Base-by-base conservation (phyloP, 768 basidiomycete genomes). In the Ephemerocybe angulata region DNA sequence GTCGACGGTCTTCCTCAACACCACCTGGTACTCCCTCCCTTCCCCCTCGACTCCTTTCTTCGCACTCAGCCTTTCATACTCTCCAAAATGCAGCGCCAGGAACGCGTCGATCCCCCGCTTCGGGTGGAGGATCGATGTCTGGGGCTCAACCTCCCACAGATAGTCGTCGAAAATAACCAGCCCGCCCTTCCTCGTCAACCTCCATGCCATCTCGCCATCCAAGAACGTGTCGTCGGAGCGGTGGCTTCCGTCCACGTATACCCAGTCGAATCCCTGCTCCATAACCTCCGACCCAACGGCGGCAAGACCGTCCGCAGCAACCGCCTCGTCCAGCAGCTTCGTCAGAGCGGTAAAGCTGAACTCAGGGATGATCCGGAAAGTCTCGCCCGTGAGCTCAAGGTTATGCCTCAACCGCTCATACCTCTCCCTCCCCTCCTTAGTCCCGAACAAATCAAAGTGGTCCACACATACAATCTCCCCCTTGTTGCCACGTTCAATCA, bases 151-250 rank as follows among this genome's bases (percentile, higher is more conserved):
- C 27, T 74, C 62, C 83, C 82, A 84, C 33, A 72, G 69, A 58
- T 84, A 84, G 62, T 84, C 81, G 57, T 84, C 82, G 58, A 84
- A 81, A 43, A 84, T 76, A 62, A 84, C 59, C 50, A 83, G 66
- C 4, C 79, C 79, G 6, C 74, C 78, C 29, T 76, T 71, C 50
- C 72, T 69, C 2, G 81, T 78, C 17, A 85, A 66, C 4, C 84
- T 70, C 82, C 83, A 84, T 1, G 72, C 75, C 29, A 84, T 65
- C 63, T 84, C 84, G 7, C 75, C 82, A 60, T 85, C 84, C n/a
- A 84, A 71, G 46, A 84, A 67, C 0, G 81, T 83, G 58, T 84
- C 84, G 56, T 81, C 80, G 7, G 83, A 79, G 50, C 79, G 76
- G 61, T 83, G 82, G 6, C 81, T 82, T 3, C 83, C 82, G 53